Evolutionary conservation across 495 filamentous ascomycete species (phyloP).

Genomic region (Haplographium delicatum): DNA sequence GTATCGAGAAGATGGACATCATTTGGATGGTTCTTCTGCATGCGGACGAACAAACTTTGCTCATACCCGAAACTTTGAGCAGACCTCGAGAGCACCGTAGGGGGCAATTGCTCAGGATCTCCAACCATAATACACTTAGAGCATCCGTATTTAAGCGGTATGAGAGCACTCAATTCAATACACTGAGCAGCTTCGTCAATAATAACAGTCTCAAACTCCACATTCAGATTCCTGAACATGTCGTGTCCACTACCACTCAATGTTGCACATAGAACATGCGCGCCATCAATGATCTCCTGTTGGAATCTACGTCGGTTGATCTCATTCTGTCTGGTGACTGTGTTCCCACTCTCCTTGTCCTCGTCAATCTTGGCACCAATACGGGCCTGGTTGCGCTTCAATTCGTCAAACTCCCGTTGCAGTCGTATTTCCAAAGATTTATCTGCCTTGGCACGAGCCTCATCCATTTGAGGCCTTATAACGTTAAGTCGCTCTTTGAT

Average conservation of each 20-base stretch:
- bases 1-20: slow-evolving; percentile 93
- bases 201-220: slow-evolving; percentile 97
- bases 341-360: slow-evolving; percentile 76
- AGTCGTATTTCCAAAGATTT: slow-evolving; percentile 52
- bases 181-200: slow-evolving; percentile 98
- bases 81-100: slow-evolving; percentile 89
- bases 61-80: slow-evolving; percentile 93
- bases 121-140: slow-evolving; percentile 96
- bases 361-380: slow-evolving; percentile 79
- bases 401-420: slow-evolving; percentile 69
- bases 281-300: slow-evolving; percentile 82
- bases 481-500: slow-evolving; percentile 66
- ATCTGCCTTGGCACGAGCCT: slow-evolving; percentile 58
- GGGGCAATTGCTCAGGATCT: slow-evolving; percentile 94
- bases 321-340: slow-evolving; percentile 71
- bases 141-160: slow-evolving; percentile 95
- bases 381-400: slow-evolving; percentile 65
- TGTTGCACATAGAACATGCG: slow-evolving; percentile 91
- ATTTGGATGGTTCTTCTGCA: slow-evolving; percentile 85
- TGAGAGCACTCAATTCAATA: slow-evolving; percentile 92
- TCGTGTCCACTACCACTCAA: slow-evolving; percentile 95
- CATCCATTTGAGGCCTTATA: slow-evolving; percentile 63
- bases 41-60: slow-evolving; percentile 95
- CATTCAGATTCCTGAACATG: slow-evolving; percentile 89
- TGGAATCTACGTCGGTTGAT: slow-evolving; percentile 78